These are phyloP conservation scores for Kwoniella sp. DNA, from an alignment of 768 basidiomycete genomes.

Conservation along the genomic window DNA sequence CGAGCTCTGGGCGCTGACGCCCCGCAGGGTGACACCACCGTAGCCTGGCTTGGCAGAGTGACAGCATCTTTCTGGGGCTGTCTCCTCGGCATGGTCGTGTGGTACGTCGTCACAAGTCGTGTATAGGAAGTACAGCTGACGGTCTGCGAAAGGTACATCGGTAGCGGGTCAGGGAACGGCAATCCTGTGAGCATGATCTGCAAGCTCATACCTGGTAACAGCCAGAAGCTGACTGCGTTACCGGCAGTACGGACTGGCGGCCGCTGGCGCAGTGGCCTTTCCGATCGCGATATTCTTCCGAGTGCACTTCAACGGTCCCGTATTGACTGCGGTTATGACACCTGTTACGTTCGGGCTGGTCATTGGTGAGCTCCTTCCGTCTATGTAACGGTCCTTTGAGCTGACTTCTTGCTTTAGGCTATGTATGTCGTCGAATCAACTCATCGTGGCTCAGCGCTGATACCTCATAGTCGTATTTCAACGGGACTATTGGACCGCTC, in stretches of 20 bases:
- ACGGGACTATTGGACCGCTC: conserved; percentile 52
- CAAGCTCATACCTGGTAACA: too few relatives aligned
- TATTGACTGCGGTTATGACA: conserved; percentile 61
- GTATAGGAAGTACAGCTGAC: neutral
- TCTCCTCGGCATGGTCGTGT: conserved; percentile 38
- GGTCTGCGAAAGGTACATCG: conserved; percentile 31
- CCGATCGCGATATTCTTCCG: conserved; percentile 69
- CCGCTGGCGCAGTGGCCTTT: conserved; percentile 63
- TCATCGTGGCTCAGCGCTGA: too few relatives aligned
- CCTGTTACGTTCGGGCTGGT: conserved; percentile 43
- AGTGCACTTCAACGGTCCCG: conserved; percentile 68
- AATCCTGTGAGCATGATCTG: conserved; percentile 36
- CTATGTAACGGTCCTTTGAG: neutral
- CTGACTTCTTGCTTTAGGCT: conserved; percentile 10
- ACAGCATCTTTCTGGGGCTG: conserved; percentile 46
- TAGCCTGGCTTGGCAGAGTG: conserved; percentile 36
- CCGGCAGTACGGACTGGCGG: conserved; percentile 62
- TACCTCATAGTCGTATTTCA: conserved; percentile 50
- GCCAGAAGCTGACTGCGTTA: too few relatives aligned
- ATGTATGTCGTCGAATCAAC: conserved; percentile 52
- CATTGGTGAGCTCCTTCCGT: conserved; percentile 23
- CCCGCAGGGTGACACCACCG: conserved; percentile 38
- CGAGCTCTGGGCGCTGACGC: neutral
- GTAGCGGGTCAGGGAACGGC: conserved; percentile 28
- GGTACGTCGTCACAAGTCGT: conserved; percentile 14